These are phyloP conservation scores for Colletotrichum shisoi DNA, from an alignment of 2,329 filamentous ascomycete species.

Conservation along the genomic window DNA sequence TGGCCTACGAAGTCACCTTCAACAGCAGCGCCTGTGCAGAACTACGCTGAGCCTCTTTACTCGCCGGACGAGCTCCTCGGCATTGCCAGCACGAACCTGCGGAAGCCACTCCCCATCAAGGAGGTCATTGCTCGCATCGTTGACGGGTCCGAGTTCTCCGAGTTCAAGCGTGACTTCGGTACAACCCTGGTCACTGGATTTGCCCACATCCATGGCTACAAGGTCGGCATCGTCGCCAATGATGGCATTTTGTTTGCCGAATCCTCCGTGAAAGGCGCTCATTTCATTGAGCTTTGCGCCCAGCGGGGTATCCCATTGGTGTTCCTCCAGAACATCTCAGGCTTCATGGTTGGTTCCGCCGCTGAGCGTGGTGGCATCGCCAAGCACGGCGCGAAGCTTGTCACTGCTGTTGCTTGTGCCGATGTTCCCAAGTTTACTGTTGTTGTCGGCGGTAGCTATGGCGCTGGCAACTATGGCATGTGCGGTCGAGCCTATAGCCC, in stretches of 20 bases:
- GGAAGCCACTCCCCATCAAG: conserved; percentile 82
- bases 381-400: conserved; percentile 96
- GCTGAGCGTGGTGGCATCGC: conserved; percentile 95
- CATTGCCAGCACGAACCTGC: conserved; percentile 88
- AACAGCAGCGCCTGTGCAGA: conserved; percentile 49
- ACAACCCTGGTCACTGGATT: conserved; percentile 91
- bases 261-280: conserved; percentile 89
- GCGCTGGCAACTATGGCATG: conserved; percentile 98
- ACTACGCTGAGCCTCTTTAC: conserved; percentile 79
- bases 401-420: conserved; percentile 92
- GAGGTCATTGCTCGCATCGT: conserved; percentile 94
- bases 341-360: conserved; percentile 96
- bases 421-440: conserved; percentile 97
- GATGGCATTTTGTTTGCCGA: conserved; percentile 94
- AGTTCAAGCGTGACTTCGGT: conserved; percentile 94
- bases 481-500: conserved; percentile 94
- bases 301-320: conserved; percentile 89
- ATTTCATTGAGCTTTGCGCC: conserved; percentile 94
- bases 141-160: conserved; percentile 86
- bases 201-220: conserved; percentile 86
- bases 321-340: conserved; percentile 95
- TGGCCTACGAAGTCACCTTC: conserved; percentile 68
- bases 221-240: conserved; percentile 92
- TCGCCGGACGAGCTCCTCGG: conserved; percentile 81
- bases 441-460: conserved; percentile 90